Base-by-base conservation (phyloP, 2,329 filamentous ascomycete species). In the Cordyceps fumosorosea region DNA sequence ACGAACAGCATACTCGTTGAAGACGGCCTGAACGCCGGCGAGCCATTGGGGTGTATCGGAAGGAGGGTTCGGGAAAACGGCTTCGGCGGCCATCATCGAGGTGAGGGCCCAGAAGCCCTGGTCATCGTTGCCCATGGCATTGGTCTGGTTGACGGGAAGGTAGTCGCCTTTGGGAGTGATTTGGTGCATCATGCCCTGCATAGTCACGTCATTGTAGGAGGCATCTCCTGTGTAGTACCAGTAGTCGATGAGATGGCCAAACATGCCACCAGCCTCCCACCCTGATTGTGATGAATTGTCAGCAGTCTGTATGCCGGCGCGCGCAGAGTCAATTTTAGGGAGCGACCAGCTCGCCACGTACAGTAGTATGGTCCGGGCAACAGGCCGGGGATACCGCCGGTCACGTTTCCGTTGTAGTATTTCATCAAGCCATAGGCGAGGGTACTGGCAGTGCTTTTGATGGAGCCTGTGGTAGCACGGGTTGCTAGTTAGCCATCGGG, bases 51-150 rank as follows among this genome's bases (percentile, higher is more conserved):
- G 84, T 60, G 85, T 71, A 59, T 79, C 81, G 0, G 76, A 64
- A 0, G 81, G 79, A 11, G 87, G 84, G 68, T 89, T 81, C 0
- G 86, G 86, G 67, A 87, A 91, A 65, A 84, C 85, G 67, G 86
- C 82, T 73, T 92, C 89, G 24, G 86, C 85, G 1, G 89, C 89
- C 16, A 83, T 83, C 77, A 92, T 86, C 55, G 86, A 88, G 0
- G 89, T 84, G 76, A 91, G 80, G 3, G 82, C 88, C 89, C 89
- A 92, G 73, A 91, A 91, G 1, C 87, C 85, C 72, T 89, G 86
- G 68, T 89, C 86, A 65, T 89, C 86, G 71, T 88, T 89, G 64
- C 85, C 85, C 52, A 78, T 69, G 1, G 77, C 78, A 34, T 75
- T 73, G 16, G 81, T 83, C 70, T 84, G 82, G 69, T 85, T 85